These are phyloP conservation scores for Melanogaster broomeanus DNA, from an alignment of 768 basidiomycete genomes.

Conservation along the genomic window DNA sequence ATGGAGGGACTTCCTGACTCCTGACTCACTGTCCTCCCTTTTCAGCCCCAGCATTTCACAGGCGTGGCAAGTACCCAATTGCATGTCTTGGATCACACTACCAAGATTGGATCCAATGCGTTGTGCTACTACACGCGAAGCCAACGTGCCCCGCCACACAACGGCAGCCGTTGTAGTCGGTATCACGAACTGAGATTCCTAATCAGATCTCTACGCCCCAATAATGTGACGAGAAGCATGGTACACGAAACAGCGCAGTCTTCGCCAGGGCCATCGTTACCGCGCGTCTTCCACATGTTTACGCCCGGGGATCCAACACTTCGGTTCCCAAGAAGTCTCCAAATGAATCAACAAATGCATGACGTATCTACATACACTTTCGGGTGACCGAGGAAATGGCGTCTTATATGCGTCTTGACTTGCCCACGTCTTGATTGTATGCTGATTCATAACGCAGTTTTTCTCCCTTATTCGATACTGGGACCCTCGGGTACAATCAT, in stretches of 20 bases:
- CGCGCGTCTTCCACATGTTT: constrained; percentile 13
- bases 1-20: too few relatives aligned
- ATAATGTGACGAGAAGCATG: constrained; percentile 11
- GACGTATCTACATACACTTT: neutral
- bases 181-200: neutral
- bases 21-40: too few relatives aligned
- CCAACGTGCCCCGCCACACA: constrained; percentile 22
- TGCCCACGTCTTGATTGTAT: constrained; percentile 11
- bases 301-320: neutral
- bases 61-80: neutral
- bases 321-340: neutral
- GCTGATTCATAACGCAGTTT: constrained; percentile 3
- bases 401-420: neutral
- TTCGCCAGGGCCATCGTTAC: neutral
- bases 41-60: too few relatives aligned
- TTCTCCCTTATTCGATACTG: neutral
- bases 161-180: constrained; percentile 4
- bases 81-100: neutral
- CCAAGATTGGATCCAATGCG: neutral
- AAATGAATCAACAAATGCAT: constrained; percentile 4
- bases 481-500: neutral
- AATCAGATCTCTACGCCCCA: constrained; percentile 13
- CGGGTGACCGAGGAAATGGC: neutral
- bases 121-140: neutral
- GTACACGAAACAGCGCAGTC: constrained; percentile 5